phyloP scores from a whole-genome alignment of 2,329 filamentous ascomycete species.

The Myriosclerotinia curreyana region DNA sequence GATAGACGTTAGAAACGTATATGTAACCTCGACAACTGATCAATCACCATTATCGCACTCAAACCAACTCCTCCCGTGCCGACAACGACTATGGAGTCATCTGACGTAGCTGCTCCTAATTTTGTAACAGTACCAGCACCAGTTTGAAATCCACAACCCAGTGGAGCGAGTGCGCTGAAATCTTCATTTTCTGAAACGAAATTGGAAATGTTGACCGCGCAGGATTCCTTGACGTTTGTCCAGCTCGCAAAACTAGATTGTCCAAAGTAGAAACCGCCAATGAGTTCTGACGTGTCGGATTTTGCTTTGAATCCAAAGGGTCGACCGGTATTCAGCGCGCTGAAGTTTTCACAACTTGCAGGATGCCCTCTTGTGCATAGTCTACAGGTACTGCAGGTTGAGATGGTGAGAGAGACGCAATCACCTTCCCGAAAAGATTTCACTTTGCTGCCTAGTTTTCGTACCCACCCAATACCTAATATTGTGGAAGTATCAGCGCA shows the following conservation, averaged over 20 bases:
- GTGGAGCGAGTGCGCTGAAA: conserved; percentile 34
- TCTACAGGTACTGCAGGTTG: conserved; percentile 13
- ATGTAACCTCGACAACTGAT: conserved; percentile 4
- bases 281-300: neutral
- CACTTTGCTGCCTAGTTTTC: conserved; percentile 9
- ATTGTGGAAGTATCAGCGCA: too few relatives aligned
- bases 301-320: conserved; percentile 1
- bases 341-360: conserved; percentile 10
- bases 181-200: conserved; percentile 29
- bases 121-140: conserved; percentile 37
- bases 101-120: conserved; percentile 26
- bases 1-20: neutral
- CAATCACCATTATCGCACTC: conserved; percentile 37
- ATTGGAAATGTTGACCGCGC: conserved; percentile 34
- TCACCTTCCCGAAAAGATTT: conserved; percentile 8
- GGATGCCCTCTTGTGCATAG: conserved; percentile 17
- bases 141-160: conserved; percentile 40
- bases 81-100: conserved; percentile 36
- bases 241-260: conserved; percentile 41
- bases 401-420: conserved; percentile 12
- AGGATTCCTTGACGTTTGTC: conserved; percentile 36
- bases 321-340: neutral
- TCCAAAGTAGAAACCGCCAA: conserved; percentile 39
- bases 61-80: conserved; percentile 40
- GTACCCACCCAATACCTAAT: conserved; percentile 18